Base-by-base conservation (phyloP, 2,329 filamentous ascomycete species). In the Zymoseptoria crescenta region DNA sequence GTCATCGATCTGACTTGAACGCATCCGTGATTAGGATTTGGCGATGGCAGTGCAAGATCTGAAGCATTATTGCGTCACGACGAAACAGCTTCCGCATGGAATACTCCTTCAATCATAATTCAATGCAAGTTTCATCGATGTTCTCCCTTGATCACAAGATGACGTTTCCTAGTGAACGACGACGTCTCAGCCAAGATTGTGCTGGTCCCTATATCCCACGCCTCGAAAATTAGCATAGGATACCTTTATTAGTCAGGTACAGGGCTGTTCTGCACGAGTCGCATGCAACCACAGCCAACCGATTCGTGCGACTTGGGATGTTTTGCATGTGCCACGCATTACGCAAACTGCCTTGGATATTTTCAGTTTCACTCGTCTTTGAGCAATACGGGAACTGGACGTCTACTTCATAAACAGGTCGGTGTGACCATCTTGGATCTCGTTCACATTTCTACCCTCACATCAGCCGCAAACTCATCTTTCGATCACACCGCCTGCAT, bases 1-100 rank as follows among this genome's bases (percentile, higher is more conserved):
- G 56, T 64, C n/a, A 62, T 64, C 49, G 62, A 62, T 45, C 49
- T 64, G 51, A 62, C 60, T 20, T 64, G 60, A 64, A 50, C 51
- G n/a, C n/a, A 49, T 56, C 48, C 49, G 29, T 10, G 4, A 20
- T 48, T 20, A 16, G n/a, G 29, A 54, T 8, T 55, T 41, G 20
- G 24, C 20, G 27, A 19, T 29, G 16, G 24, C 27, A 30, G 27
- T 24, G 4, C 24, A 16, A 29, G 19, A 5, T n/a, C 35, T 53
- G 51, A 53, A 19, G 51, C 30, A 19, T 10, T n/a, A 19, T 30
- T 53, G 27, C 30, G n/a, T 53, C 51, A 30, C 27, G 9, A 24
- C 48, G 20, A 56, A 55, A 41, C 28, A 45, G 35, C 35, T 45
- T 16, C 35, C 16, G 16, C 35, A 45, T n/a, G 13, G 35, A 13